Base-by-base conservation (phyloP, 805 yeast species). In the Starmerella roubikii region DNA sequence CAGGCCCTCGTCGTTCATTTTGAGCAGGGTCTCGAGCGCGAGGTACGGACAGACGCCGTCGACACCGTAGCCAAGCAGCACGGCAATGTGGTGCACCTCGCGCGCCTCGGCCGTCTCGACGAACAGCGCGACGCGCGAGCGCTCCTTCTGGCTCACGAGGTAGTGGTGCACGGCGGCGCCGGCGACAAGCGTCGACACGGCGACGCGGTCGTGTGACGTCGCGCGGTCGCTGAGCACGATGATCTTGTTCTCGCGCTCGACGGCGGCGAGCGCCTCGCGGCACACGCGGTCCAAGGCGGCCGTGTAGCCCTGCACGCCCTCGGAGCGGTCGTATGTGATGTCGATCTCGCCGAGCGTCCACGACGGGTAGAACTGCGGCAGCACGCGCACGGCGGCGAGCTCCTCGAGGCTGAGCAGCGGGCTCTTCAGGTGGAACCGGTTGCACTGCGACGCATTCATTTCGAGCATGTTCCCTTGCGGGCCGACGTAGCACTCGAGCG, bases 381-480 rank as follows among this genome's bases (percentile, higher is more conserved):
- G 78, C 53, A 80, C 71, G 48, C 72, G 67, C 53, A 91, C 64
- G 17, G 96, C 93, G 32, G 62, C 63, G 51, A 85, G 71, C 59
- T 91, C 93, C 46, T 69, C 65, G 56, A 76, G 69, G 19, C 80
- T 67, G 51, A 88, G 64, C 32, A 88, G 74, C 41, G 98, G 98
- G 19, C 94, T 78, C 38, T 74, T 72, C 58, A 88, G 67, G 47
- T 79, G 64, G 55, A 88, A 68, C 51, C 97, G 71, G 65, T 86
- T 80, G 69, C 96, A 88, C 66, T 91, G 97, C 41, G 71, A 68
- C 9, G 95, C 77, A 54, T 78, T 76, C 86, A 85, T 84, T 61
- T 91, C 97, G 55, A 88, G 71, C 48, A 88, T 64, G 59, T 88
- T 88, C 42, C 94, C 97, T 61, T 91, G 97, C n/a, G 97, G 97